Conservation (phyloP, 139 green algal species). For the Nannochloris sp. region DNA sequence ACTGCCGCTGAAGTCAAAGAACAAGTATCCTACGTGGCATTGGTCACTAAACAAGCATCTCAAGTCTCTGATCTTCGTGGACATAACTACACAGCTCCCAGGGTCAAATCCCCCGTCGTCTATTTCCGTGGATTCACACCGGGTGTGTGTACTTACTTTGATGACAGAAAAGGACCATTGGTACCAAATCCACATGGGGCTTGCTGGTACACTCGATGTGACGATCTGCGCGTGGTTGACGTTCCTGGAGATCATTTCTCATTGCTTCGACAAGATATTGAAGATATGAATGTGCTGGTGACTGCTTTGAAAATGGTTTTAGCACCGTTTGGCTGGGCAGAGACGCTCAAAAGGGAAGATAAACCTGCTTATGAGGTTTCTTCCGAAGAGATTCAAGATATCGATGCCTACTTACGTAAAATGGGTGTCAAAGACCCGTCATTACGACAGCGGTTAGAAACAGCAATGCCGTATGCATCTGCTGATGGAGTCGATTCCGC, state of each 20-base stretch:
- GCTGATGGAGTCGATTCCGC: background rate
- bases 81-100: slow-evolving; percentile 41
- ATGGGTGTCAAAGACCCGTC: slow-evolving; percentile 65
- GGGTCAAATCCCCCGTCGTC: slow-evolving; percentile 37
- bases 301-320: slow-evolving; percentile 40
- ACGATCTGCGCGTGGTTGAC: slow-evolving; percentile 57
- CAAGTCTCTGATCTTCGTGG: slow-evolving; percentile 64
- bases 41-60: slow-evolving; percentile 70
- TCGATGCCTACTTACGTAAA: slow-evolving; percentile 66
- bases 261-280: slow-evolving; percentile 51
- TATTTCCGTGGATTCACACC: slow-evolving; percentile 61
- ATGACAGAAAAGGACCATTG: slow-evolving; percentile 44
- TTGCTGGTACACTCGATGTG: slow-evolving; percentile 60
- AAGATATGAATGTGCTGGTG: slow-evolving; percentile 53
- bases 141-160: slow-evolving; percentile 77
- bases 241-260: slow-evolving; percentile 81
- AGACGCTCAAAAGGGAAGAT: slow-evolving; percentile 16
- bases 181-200: slow-evolving; percentile 52
- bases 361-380: slow-evolving; percentile 16
- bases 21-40: slow-evolving; percentile 64
- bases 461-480: slow-evolving; percentile 20
- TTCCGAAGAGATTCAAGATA: slow-evolving; percentile 47
- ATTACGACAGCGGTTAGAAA: slow-evolving; percentile 33
- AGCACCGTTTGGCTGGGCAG: slow-evolving; percentile 42
- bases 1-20: slow-evolving; percentile 54